Evolutionary conservation across 257 asterid species (phyloP), one percentile per base, ranked within the genome.

Genomic region (Lavandula angustifolia): DNA sequence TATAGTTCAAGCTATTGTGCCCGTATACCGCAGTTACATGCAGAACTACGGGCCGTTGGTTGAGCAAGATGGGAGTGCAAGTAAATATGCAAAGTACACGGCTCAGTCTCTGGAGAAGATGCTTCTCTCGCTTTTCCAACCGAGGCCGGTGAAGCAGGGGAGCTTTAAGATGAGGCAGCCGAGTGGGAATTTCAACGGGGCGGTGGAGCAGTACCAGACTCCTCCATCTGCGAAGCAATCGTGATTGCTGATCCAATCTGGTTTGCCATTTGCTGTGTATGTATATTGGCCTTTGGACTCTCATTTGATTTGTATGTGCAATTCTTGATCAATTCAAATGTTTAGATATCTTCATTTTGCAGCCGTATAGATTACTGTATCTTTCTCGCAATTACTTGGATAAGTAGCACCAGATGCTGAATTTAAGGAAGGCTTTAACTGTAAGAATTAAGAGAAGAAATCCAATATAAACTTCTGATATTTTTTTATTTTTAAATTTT

Each of bases 11-110:
- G 78, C 91, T 0, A 78, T 87, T 11, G 97, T 92, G 54, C 99
- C 99, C 16, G 95, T 92, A 3, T 92, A 89, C 35, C 89, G 96
- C 11, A 89, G 96, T 76, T 92, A 86, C 83, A 87, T 92, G 95
- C 97, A 87, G 74, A 89, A 89, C 63, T 92, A 92, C 9, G 96
- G 97, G 37, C 94, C 97, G 0, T 62, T 92, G 79, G 97, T 89
- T 43, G 99, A 89, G 59, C 96, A 92, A 64, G 96, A 87, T 6
- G 64, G 62, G n/a, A 84, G 85, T 62, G 80, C 95, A 22, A 80
- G 86, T 78, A 92, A 89, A 74, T 87, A 90, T 46, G 84, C 86
- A 0, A 92, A 87, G 47, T 89, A 87, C 64, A 85, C 94, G 4
- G 91, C 85, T 54, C 83, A 84, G 66, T 76, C 87, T 10, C 64